Percentiles rank a stretch among this genome's conserved stretches.
phyloP scores from a whole-genome alignment of 371 early-diverging fungal species.

The Smittium culicis region DNA sequence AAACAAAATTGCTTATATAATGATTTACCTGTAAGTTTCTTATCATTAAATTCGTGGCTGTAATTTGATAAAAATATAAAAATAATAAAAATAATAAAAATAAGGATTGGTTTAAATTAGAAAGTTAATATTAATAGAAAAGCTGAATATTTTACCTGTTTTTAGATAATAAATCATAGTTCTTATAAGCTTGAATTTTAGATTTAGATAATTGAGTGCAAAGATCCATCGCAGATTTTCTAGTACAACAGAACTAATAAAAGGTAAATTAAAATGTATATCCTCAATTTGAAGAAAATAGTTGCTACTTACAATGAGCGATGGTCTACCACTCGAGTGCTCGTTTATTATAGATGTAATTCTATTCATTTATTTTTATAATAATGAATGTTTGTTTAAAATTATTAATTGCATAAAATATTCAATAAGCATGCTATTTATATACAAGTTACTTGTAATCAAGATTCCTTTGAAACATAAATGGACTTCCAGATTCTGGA shows the following conservation, averaged over 20 bases:
- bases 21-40: slow-evolving; percentile 1
- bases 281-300: not conserved
- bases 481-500: slow-evolving; percentile 3
- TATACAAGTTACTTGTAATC: slow-evolving; percentile 13
- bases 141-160: not conserved
- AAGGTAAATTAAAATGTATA: not conserved
- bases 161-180: not conserved
- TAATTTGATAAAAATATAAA: not conserved
- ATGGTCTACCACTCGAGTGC: slow-evolving; percentile 2
- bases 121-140: too few species aligned
- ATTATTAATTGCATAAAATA: not conserved
- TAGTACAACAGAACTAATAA: slow-evolving; percentile 11
- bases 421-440: not conserved
- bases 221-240: slow-evolving; percentile 3
- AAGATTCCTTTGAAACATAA: slow-evolving; percentile 12
- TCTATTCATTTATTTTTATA: not conserved
- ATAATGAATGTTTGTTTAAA: not conserved
- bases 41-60: slow-evolving; percentile 2
- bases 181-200: not conserved
- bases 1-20: not conserved
- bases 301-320: not conserved
- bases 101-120: too few species aligned
- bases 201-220: slow-evolving; percentile 2
- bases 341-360: not conserved
- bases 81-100: too few species aligned